These are phyloP conservation scores for Nothophytophthora sp. DNA, from an alignment of 352 stramenopile species.

Conservation along the genomic window DNA sequence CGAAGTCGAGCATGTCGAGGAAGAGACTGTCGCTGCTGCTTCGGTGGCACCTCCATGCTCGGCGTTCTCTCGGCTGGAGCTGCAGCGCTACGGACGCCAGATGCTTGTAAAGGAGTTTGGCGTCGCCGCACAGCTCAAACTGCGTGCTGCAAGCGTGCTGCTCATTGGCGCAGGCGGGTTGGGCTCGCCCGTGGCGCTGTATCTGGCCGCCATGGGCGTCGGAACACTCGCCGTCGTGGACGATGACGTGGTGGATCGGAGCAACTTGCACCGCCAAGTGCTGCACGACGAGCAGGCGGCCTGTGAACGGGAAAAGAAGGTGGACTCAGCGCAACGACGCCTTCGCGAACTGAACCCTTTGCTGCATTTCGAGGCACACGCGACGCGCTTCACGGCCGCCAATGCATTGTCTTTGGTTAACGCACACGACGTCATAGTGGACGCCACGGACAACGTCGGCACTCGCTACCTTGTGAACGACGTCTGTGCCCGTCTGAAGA, in stretches of 20 bases:
- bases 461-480: conserved; percentile 98
- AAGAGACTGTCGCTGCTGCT: neutral
- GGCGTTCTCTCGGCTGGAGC: conserved; percentile 43
- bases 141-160: conserved; percentile 79
- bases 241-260: conserved; percentile 94
- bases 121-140: conserved; percentile 80
- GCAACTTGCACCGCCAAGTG: conserved; percentile 98
- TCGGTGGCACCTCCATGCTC: conserved; percentile 22
- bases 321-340: conserved; percentile 73
- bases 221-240: conserved; percentile 94
- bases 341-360: conserved; percentile 81
- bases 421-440: conserved; percentile 92
- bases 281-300: conserved; percentile 89
- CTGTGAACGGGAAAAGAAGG: conserved; percentile 82
- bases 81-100: conserved; percentile 94
- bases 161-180: conserved; percentile 96
- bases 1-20: neutral
- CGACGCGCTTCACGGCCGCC: conserved; percentile 51
- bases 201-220: conserved; percentile 95
- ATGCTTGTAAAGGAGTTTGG: conserved; percentile 95
- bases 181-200: conserved; percentile 94
- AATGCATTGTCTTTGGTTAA: conserved; percentile 86
- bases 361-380: conserved; percentile 52
- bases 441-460: conserved; percentile 95
- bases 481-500: conserved; percentile 84